Conservation (phyloP, 1,284 basidiomycete genomes). For the Golubevia sp. region DNA sequence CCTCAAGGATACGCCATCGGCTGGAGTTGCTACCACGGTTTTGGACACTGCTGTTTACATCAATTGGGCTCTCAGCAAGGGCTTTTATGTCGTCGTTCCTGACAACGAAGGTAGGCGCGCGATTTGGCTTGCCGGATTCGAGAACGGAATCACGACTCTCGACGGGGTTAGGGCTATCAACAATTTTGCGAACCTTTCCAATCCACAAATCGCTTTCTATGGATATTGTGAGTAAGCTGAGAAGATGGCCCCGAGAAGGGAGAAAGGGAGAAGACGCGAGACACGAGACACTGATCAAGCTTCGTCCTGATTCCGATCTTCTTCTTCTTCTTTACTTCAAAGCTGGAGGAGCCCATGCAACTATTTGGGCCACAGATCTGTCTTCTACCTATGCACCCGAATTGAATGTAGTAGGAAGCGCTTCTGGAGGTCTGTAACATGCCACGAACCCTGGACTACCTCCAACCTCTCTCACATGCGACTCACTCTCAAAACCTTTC, state of each 20-base stretch:
- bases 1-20: slow-evolving; percentile 11
- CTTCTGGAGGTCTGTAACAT: too few relatives aligned
- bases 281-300: too few relatives aligned
- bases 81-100: slow-evolving; percentile 24
- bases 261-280: too few relatives aligned
- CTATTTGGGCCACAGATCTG: slow-evolving; percentile 28
- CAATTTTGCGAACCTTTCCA: not conserved
- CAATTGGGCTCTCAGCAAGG: slow-evolving; percentile 27
- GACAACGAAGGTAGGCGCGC: slow-evolving; percentile 38
- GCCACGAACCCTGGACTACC: too few relatives aligned
- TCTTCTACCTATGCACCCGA: slow-evolving; percentile 26
- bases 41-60: slow-evolving; percentile 23
- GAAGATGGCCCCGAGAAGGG: too few relatives aligned
- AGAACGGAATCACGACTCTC: slow-evolving; percentile 30
- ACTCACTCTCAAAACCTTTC: slow-evolving; percentile 29
- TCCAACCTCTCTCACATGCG: slow-evolving; percentile 24
- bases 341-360: slow-evolving; percentile 42
- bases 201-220: too few relatives aligned
- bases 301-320: too few relatives aligned
- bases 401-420: slow-evolving; percentile 40
- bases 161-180: slow-evolving; percentile 34
- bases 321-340: slow-evolving; percentile 45
- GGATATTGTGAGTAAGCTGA: too few relatives aligned
- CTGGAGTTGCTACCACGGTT: slow-evolving; percentile 14
- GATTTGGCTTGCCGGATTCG: slow-evolving; percentile 33